Conservation (phyloP, 2,329 filamentous ascomycete species). For the Torrubiella hemipterigena region DNA sequence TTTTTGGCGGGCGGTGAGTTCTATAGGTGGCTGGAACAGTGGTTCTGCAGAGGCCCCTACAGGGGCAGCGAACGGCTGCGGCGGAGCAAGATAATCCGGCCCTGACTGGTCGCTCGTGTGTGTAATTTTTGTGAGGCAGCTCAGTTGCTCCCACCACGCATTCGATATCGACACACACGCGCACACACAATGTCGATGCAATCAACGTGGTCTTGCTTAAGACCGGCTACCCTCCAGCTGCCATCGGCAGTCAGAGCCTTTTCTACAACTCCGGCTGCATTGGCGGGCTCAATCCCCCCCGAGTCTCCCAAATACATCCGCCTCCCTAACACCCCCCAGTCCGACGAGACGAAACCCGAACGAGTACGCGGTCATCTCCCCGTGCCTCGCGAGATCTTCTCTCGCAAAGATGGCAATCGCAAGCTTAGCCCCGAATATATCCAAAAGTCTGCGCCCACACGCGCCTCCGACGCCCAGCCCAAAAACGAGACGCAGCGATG, state of each 20-base stretch:
- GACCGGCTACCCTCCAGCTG: constrained; percentile 15
- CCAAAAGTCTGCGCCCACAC: constrained; percentile 42
- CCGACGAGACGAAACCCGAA: constrained; percentile 34
- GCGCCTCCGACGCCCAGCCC: constrained; percentile 27
- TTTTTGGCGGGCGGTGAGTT: background rate
- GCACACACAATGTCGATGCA: constrained; percentile 15
- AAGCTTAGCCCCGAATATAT: constrained; percentile 55
- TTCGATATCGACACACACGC: background rate
- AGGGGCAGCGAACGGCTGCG: no score
- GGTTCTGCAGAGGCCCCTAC: no score
- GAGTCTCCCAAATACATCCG: constrained; percentile 84
- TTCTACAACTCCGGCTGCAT: constrained; percentile 21
- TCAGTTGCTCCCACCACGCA: no score
- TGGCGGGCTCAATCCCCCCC: constrained; percentile 54
- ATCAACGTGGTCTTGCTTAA: constrained; percentile 12
- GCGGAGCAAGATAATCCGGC: no score
- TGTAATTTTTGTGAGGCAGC: no score
- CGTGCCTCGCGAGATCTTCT: constrained; percentile 71
- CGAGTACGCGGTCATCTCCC: constrained; percentile 69
- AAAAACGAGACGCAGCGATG: constrained; percentile 36
- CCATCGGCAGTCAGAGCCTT: constrained; percentile 16
- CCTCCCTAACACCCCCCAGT: constrained; percentile 66
- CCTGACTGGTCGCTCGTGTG: no score
- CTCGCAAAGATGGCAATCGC: constrained; percentile 36
- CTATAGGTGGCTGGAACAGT: background rate